phyloP scores from a whole-genome alignment of 2,329 filamentous ascomycete species.

The Zymoseptoria crescenta region DNA sequence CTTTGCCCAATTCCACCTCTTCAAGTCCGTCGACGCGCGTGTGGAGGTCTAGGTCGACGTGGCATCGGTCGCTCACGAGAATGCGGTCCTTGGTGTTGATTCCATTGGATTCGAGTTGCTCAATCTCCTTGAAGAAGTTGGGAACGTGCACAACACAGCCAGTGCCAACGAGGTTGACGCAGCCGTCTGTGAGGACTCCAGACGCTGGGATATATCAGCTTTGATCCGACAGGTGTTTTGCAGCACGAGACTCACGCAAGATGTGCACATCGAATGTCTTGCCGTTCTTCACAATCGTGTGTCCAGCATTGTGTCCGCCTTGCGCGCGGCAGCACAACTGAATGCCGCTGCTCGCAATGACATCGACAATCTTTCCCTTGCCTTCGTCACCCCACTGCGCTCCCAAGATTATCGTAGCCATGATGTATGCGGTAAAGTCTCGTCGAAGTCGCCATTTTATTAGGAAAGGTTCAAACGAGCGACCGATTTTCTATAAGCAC shows the following conservation, averaged over 20 bases:
- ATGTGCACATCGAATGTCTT: slow-evolving; percentile 51
- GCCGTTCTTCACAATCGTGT: slow-evolving; percentile 35
- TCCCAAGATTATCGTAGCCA: slow-evolving; percentile 51
- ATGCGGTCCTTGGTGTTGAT: slow-evolving; percentile 52
- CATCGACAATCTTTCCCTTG: slow-evolving; percentile 53
- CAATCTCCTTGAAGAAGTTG: slow-evolving; percentile 59
- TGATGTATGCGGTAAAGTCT: slow-evolving; percentile 11
- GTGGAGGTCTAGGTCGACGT: slow-evolving; percentile 59
- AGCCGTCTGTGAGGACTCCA: slow-evolving; percentile 63
- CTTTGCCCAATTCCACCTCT: slow-evolving; percentile 43
- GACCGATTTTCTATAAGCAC: slow-evolving; percentile 1
- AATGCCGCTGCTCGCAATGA: slow-evolving; percentile 35
- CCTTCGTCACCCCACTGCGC: slow-evolving; percentile 55
- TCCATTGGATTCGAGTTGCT: slow-evolving; percentile 53
- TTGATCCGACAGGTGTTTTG: neutral
- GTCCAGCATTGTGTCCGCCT: slow-evolving; percentile 55
- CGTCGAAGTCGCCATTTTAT: slow-evolving; percentile 18
- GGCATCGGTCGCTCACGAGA: slow-evolving; percentile 55
- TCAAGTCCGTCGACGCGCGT: slow-evolving; percentile 62
- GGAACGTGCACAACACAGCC: slow-evolving; percentile 63
- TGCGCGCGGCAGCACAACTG: slow-evolving; percentile 52
- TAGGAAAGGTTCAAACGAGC: slow-evolving; percentile 7
- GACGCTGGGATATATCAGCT: slow-evolving; percentile 40
- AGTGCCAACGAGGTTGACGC: slow-evolving; percentile 61
- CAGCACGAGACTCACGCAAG: slow-evolving; percentile 32